These are phyloP conservation scores for Cenchrus fungigraminus DNA, from an alignment of 176 grass and related monocot genomes.

Conservation along the genomic window DNA sequence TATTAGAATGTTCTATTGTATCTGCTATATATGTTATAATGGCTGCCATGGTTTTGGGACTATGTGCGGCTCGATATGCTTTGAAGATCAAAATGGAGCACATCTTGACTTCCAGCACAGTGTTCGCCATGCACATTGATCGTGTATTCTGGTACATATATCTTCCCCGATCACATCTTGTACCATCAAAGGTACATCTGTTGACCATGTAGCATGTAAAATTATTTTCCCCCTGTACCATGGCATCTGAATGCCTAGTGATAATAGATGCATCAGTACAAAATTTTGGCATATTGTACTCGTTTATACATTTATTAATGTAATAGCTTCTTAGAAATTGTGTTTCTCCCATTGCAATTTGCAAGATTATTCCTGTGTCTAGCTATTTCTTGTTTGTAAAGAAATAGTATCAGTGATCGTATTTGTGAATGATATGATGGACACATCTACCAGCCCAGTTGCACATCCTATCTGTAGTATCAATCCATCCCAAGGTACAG, in stretches of 20 bases:
- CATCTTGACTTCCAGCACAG: conserved; percentile 3
- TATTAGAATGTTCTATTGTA: conserved; percentile 33
- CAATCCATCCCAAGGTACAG: neutral
- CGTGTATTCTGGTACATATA: conserved; percentile 46
- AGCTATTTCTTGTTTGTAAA: neutral
- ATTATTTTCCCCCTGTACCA: conserved; percentile 21
- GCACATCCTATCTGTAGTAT: conserved; percentile 1
- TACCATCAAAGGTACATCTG: conserved; percentile 7
- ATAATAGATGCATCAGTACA: neutral
- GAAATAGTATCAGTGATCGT: neutral
- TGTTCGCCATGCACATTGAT: neutral
- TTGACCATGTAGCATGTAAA: conserved; percentile 3
- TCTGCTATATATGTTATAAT: conserved; percentile 9
- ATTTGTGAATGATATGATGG: neutral
- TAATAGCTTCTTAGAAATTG: neutral
- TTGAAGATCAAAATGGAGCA: conserved; percentile 15
- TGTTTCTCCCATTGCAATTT: neutral
- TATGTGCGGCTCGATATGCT: neutral
- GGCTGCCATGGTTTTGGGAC: conserved; percentile 17
- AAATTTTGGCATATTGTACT: neutral
- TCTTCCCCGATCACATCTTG: conserved; percentile 32
- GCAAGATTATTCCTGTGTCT: neutral
- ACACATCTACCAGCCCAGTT: neutral
- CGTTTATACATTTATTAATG: conserved; percentile 7
- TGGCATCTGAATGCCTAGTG: neutral